phyloP scores from a whole-genome alignment of 2,329 filamentous ascomycete species.

The Clonostachys rosea region DNA sequence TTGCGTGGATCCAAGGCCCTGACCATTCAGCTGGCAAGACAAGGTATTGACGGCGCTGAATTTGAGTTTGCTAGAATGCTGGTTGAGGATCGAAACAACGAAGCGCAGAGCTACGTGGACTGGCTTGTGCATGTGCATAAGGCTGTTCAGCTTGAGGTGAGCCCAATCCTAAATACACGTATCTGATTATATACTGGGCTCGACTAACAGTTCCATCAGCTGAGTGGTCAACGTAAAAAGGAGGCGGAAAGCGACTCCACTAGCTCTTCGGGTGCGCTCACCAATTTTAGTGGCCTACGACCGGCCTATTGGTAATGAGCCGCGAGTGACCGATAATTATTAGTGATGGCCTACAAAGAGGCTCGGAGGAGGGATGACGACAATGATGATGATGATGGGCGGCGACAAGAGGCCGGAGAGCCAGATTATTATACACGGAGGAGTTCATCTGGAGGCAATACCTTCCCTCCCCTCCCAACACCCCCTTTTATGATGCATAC shows the following conservation, averaged over 20 bases:
- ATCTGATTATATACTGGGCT: background rate
- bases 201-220: slow-evolving; percentile 27
- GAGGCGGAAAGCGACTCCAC: slow-evolving; percentile 47
- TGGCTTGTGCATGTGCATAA: slow-evolving; percentile 96
- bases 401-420: too few relatives aligned
- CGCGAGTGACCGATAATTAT: too few relatives aligned
- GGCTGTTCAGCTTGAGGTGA: slow-evolving; percentile 83
- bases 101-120: slow-evolving; percentile 96
- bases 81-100: slow-evolving; percentile 93
- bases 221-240: slow-evolving; percentile 67
- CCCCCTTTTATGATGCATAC: too few relatives aligned
- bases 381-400: too few relatives aligned
- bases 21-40: slow-evolving; percentile 83
- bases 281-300: slow-evolving; percentile 54
- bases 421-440: background rate
- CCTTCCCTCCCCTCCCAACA: background rate
- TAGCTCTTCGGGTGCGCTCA: slow-evolving; percentile 31
- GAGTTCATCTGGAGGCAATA: slow-evolving; percentile 4
- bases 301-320: slow-evolving; percentile 53
- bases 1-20: slow-evolving; percentile 83
- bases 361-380: too few relatives aligned
- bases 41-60: slow-evolving; percentile 90
- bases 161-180: slow-evolving; percentile 13
- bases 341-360: too few relatives aligned
- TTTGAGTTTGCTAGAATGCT: slow-evolving; percentile 92